Evolutionary conservation across 2,329 filamentous ascomycete genomes (phyloP), one percentile per base, ranked within the genome.

Genomic region (Drechslerella dactyloides): DNA sequence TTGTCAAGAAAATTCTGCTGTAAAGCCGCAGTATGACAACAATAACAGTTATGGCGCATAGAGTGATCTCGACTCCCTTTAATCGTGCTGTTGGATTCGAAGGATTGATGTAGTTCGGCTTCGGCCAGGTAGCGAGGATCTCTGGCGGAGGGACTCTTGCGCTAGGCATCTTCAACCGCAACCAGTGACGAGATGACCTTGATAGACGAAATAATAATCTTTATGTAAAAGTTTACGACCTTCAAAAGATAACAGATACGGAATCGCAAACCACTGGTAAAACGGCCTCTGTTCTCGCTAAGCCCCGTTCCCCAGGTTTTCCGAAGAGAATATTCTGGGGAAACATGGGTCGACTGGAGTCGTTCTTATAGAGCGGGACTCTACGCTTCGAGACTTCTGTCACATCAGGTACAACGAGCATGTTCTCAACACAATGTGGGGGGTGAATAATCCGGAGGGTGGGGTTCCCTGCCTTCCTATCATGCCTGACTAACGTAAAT

Each of bases 31-130:
- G 77, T 15, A 74, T 59, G 60, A 82, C 81, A 1, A 82, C 76
- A 0, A 81, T 30, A 11, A 81, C 76, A 0, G 81, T 79, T 2
- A 83, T 44, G 1, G 74, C 73, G 10, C 80, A 75, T 21, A 81
- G 76, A 1, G 82, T 66, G 2, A 81, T 74, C 19, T 81, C 79
- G 2, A 81, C 75, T 24, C 82, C 77, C 5, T 82, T 76, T 17
- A 81, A 79, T 17, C 75, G 79, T 74, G 80, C 79, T 3, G 81
- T 81, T 63, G 81, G 79, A 17, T 79, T 81, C 6, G 76, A 77
- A 1, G 83, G 83, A 69, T 84, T 75, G 53, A 80, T 69, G 73
- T 82, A 81, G 72, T 84, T 84, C 3, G 83, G 80, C 35, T 53
- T 75, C 2, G 83, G 83, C 82, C 82, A 84, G 74, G 77, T 76